These are phyloP conservation scores for Salix brachista DNA, from an alignment of 345 rosid genomes.

Conservation along the genomic window DNA sequence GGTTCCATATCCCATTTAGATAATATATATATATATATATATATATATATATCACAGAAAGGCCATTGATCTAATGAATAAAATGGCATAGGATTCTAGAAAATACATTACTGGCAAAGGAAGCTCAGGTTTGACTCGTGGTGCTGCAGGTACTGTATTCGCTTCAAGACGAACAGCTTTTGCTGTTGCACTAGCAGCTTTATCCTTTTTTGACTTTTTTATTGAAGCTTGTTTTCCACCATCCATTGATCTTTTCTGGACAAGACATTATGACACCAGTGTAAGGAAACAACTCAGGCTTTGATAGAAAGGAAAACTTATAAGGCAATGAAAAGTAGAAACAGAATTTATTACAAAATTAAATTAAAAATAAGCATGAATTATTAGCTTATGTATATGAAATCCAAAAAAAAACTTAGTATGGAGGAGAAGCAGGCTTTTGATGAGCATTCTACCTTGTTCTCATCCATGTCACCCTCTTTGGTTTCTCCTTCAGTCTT, in stretches of 20 bases:
- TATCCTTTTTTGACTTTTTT: conserved; percentile 86
- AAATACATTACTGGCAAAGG: conserved; percentile 81
- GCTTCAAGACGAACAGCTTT: conserved; percentile 66
- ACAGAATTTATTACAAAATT: background rate
- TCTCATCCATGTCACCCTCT: conserved; percentile 78
- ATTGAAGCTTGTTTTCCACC: conserved; percentile 80
- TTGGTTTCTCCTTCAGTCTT: conserved; percentile 76
- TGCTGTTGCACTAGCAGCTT: conserved; percentile 60
- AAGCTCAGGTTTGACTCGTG: conserved; percentile 89
- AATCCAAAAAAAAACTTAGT: background rate
- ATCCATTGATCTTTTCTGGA: conserved; percentile 76
- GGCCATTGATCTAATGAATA: background rate
- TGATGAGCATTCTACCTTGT: conserved; percentile 51
- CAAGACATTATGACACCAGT: conserved; percentile 6
- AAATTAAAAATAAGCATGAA: background rate
- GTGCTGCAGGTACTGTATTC: conserved; percentile 43
- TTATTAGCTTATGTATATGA: background rate
- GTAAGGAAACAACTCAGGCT: background rate
- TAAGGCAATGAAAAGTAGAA: background rate
- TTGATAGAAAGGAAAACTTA: background rate
- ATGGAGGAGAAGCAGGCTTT: background rate
- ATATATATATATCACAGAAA: background rate
- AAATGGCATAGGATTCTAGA: conserved; percentile 22
- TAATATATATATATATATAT: background rate
- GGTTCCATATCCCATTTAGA: background rate